These are phyloP conservation scores for Chrysosporium queenslandicum DNA, from an alignment of 2,329 filamentous ascomycete genomes.

Conservation along the genomic window DNA sequence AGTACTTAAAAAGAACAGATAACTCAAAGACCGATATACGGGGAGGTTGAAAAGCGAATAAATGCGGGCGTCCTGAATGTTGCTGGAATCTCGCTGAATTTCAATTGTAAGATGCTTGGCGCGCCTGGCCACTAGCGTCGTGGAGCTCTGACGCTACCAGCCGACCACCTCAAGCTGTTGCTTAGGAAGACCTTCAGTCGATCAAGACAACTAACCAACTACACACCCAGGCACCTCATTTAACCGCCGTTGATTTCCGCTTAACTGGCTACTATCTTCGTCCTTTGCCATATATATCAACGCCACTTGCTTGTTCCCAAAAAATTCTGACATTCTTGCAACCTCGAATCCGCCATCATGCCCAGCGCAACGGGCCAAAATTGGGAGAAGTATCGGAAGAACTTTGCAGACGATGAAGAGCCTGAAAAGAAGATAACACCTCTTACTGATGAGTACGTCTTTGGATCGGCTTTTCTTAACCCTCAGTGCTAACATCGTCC, in stretches of 20 bases:
- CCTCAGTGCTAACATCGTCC: constrained; percentile 24
- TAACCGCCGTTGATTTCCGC: neutral
- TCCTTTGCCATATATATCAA: neutral
- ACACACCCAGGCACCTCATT: neutral
- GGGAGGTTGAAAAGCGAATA: constrained; percentile 17
- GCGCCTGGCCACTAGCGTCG: constrained; percentile 12
- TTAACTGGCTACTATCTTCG: neutral
- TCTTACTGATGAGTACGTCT: constrained; percentile 80
- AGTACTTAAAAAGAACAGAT: constrained; percentile 18
- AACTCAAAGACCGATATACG: constrained; percentile 18
- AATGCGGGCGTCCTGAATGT: constrained; percentile 2
- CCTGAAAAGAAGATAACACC: constrained; percentile 99
- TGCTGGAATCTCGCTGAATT: constrained; percentile 1
- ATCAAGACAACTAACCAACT: constrained; percentile 5
- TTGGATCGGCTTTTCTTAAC: neutral
- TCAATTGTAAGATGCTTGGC: constrained; percentile 16
- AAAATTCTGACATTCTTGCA: neutral
- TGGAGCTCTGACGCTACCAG: constrained; percentile 10
- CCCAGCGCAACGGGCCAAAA: constrained; percentile 85
- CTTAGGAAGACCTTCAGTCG: neutral
- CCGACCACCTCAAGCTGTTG: neutral
- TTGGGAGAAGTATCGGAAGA: constrained; percentile 99
- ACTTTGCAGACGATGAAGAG: constrained; percentile 88
- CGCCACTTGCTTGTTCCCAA: neutral
- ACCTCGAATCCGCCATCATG: constrained; percentile 46